Evolutionary conservation across 108 stramenopile genomes (phyloP).

Genomic region (Ochromonas danica): DNA sequence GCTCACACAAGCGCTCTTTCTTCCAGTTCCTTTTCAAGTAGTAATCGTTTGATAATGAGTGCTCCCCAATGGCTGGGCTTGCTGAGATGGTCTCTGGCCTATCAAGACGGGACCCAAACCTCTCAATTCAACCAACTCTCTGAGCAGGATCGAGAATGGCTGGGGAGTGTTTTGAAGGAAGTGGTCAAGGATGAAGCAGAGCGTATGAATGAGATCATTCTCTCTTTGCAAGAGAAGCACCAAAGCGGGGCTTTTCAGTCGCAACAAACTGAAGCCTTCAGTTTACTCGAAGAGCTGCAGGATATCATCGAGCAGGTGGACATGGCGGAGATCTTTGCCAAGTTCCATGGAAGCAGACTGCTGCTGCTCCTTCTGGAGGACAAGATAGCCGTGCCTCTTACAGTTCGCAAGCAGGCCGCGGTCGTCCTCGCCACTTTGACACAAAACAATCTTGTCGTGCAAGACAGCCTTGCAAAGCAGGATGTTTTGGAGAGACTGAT

Average conservation of each 20-base stretch:
- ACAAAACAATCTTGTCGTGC: conserved; percentile 6
- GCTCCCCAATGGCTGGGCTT: conserved; percentile 26
- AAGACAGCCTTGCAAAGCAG: background rate
- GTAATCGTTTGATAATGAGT: background rate
- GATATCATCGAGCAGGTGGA: conserved; percentile 22
- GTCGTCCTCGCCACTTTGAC: background rate
- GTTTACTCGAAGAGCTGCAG: background rate
- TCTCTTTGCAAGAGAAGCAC: too few relatives aligned
- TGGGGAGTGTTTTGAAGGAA: conserved; percentile 19
- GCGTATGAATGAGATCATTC: background rate
- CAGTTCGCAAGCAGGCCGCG: background rate
- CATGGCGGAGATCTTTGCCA: conserved; percentile 28
- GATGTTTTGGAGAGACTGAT: background rate
- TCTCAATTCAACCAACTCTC: background rate
- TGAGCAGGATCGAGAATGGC: background rate
- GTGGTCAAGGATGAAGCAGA: background rate
- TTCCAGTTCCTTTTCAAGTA: too few relatives aligned
- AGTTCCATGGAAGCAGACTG: background rate
- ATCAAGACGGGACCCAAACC: background rate
- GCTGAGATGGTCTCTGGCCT: background rate
- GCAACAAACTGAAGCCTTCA: background rate
- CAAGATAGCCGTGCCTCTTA: background rate
- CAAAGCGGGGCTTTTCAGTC: background rate
- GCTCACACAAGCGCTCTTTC: too few relatives aligned
- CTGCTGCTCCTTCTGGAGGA: background rate